Evolutionary conservation across 2,329 filamentous ascomycete species (phyloP), one percentile per base, ranked within the genome.

Genomic region (Grosmannia penicillata): DNA sequence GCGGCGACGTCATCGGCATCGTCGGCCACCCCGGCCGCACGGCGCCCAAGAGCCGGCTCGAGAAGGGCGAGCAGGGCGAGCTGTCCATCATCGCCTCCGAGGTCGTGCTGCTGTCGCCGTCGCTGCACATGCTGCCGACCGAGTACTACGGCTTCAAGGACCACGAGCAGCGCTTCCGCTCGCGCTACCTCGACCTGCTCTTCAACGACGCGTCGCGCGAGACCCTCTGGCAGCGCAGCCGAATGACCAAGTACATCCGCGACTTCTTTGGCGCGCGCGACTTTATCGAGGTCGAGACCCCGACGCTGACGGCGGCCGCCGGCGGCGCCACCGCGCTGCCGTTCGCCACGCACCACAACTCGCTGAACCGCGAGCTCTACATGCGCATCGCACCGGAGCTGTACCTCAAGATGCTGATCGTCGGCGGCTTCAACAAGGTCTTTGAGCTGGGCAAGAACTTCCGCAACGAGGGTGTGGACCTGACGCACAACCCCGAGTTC

Each of bases 401-500:
- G 40, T 94, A 93, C 61, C 78, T 98, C 51, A 98, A 98, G 81
- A 85, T 93, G 77, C 69, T 79, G 41, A 82, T 96, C 36, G 89
- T 98, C 24, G 93, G 93, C 53, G 91, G 89, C 43, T 71, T 96
- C 30, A 84, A 94, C 65, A 77, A 83, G 51, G 91, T 98, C 13
- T 98, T 94, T 61, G 91, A 98, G 58, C 76, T 98, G 45, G 91
- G 91, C 47, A 80, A 86, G 48, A 85, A 93, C 57, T 98, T 98
- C 74, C 32, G 39, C 25, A 98, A 98, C 54, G 85, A 93, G 60
- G 82, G 82, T 43, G 80, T 85, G 47, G 85, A 93, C 57, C 66
- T 91, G 36, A 98, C 91, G 8, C 91, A 98, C 69, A 98, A 96
- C 67, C 91, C 83, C 28, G 91, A 98, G 58, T 98, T 98, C 66